phyloP scores from a whole-genome alignment of 2,329 filamentous ascomycete genomes.

The Furcasterigmium furcatum region DNA sequence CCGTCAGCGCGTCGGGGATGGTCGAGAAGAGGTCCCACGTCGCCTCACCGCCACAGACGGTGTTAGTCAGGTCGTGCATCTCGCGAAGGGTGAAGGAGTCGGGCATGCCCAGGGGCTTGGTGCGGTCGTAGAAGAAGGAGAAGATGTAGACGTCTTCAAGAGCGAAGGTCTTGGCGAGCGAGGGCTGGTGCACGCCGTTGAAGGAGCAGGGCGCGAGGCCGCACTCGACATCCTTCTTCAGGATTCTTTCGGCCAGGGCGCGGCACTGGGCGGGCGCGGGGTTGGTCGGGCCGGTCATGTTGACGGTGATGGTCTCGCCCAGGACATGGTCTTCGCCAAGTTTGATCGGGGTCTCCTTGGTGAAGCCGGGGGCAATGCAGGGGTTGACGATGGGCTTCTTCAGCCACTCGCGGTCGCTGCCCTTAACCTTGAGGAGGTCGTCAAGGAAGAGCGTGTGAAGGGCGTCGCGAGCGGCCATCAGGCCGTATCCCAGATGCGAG shows the following conservation, averaged over 20 bases:
- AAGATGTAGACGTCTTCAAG: constrained; percentile 93
- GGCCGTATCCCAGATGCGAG: constrained; percentile 92
- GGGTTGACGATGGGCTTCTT: constrained; percentile 73
- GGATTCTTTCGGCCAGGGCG: constrained; percentile 81
- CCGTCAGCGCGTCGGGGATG: constrained; percentile 73
- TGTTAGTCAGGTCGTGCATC: constrained; percentile 78
- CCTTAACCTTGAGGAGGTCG: constrained; percentile 63
- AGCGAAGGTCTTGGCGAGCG: constrained; percentile 86
- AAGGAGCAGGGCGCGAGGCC: constrained; percentile 91
- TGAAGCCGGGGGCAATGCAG: constrained; percentile 80
- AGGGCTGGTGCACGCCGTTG: constrained; percentile 94
- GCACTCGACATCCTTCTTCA: constrained; percentile 83
- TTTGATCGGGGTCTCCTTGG: constrained; percentile 68
- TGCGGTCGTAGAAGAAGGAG: constrained; percentile 97
- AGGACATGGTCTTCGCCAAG: constrained; percentile 65
- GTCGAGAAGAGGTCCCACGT: constrained; percentile 79
- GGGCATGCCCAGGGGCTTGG: constrained; percentile 93
- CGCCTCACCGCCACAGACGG: constrained; percentile 76
- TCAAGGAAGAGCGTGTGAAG: constrained; percentile 76
- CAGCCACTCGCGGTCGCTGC: constrained; percentile 63
- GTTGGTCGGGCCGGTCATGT: constrained; percentile 80
- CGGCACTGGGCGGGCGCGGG: constrained; percentile 84
- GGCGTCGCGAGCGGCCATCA: constrained; percentile 90
- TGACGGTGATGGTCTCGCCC: constrained; percentile 64
- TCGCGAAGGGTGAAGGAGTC: constrained; percentile 91